phyloP scores from a whole-genome alignment of 257 asterid genomes.

The Nicotiana otophora region DNA sequence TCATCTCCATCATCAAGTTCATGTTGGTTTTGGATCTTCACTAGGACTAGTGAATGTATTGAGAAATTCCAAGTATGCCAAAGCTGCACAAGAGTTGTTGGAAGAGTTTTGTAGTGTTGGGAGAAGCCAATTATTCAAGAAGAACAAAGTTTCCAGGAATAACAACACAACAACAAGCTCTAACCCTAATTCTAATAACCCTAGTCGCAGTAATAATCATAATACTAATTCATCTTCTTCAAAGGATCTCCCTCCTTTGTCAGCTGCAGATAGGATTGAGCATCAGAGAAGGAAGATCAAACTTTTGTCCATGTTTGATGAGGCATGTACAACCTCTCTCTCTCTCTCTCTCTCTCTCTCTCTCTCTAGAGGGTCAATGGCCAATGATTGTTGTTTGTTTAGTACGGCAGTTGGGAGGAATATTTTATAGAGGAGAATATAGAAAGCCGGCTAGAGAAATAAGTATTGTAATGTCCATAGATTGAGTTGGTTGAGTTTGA shows the following conservation, averaged over 20 bases:
- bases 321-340: slow-evolving; percentile 45
- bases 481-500: slow-evolving; percentile 28
- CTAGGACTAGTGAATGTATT: slow-evolving; percentile 47
- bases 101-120: slow-evolving; percentile 95
- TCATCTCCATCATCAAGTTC: slow-evolving; percentile 30
- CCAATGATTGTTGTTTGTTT: slow-evolving; percentile 44
- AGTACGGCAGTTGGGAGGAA: slow-evolving; percentile 33
- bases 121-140: slow-evolving; percentile 56
- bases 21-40: slow-evolving; percentile 40
- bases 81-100: slow-evolving; percentile 74
- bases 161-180: slow-evolving; percentile 21
- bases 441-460: slow-evolving; percentile 47
- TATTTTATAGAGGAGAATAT: slow-evolving; percentile 15
- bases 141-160: slow-evolving; percentile 38
- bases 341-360: slow-evolving; percentile 9
- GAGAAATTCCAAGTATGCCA: slow-evolving; percentile 65
- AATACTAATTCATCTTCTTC: slow-evolving; percentile 43
- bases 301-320: slow-evolving; percentile 91
- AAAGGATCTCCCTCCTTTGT: slow-evolving; percentile 46
- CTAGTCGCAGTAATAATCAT: slow-evolving; percentile 14
- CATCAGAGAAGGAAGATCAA: slow-evolving; percentile 97
- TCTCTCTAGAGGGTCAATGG: slow-evolving; percentile 5
- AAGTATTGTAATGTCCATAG: slow-evolving; percentile 17
- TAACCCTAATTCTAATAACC: slow-evolving; percentile 45
- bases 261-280: slow-evolving; percentile 79